These are phyloP conservation scores for Tulasnella calospora DNA, from an alignment of 768 basidiomycete genomes.

Conservation along the genomic window DNA sequence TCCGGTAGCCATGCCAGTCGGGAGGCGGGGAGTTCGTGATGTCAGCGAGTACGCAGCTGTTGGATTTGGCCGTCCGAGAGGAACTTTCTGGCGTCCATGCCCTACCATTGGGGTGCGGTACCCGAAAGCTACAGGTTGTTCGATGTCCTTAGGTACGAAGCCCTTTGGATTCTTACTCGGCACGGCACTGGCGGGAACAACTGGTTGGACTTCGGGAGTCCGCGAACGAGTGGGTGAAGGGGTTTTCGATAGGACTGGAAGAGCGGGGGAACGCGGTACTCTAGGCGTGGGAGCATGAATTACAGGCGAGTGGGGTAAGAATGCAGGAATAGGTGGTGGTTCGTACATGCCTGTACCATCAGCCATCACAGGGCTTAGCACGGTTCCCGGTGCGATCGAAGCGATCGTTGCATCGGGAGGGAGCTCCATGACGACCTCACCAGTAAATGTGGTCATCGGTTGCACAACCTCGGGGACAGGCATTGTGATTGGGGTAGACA, in stretches of 20 bases:
- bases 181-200: constrained; percentile 7
- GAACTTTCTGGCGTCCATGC: background rate
- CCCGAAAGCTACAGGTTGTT: background rate
- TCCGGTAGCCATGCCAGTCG: background rate
- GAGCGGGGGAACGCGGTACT: background rate
- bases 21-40: background rate
- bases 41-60: constrained; percentile 9
- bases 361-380: background rate
- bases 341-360: background rate
- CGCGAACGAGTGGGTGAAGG: background rate
- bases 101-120: background rate
- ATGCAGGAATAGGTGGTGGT: background rate
- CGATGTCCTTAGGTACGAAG: constrained; percentile 10
- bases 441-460: background rate
- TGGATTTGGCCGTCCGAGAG: constrained; percentile 11
- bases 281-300: background rate
- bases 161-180: constrained; percentile 7
- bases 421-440: constrained; percentile 9
- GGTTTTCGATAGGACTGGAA: background rate
- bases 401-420: constrained; percentile 13
- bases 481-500: background rate
- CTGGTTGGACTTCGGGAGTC: background rate
- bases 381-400: background rate
- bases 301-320: background rate
- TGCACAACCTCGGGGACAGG: background rate